phyloP scores from a whole-genome alignment of 2,329 filamentous ascomycete genomes.

The Exophiala bonariae region DNA sequence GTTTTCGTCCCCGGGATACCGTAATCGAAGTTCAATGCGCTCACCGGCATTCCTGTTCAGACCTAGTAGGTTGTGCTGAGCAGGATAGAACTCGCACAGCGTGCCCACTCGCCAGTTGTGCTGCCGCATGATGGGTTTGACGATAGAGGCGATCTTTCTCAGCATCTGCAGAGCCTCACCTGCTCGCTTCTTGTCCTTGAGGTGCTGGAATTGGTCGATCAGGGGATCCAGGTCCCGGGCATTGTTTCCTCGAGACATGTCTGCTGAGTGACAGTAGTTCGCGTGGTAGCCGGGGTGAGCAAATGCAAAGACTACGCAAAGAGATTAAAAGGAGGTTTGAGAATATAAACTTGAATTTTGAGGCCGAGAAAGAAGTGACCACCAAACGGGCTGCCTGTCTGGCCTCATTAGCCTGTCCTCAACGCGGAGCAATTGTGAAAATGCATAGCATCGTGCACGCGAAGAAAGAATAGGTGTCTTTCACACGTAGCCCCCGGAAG shows the following conservation, averaged over 20 bases:
- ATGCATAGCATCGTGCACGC: background rate
- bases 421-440: no score
- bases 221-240: constrained; percentile 46
- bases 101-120: constrained; percentile 76
- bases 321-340: no score
- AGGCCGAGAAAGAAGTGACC: background rate
- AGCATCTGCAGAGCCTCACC: constrained; percentile 61
- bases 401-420: no score
- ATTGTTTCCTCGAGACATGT: constrained; percentile 15
- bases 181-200: constrained; percentile 49
- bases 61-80: constrained; percentile 72
- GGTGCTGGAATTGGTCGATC: constrained; percentile 53
- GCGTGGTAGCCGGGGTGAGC: no score
- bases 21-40: constrained; percentile 79
- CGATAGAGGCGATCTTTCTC: constrained; percentile 78
- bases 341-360: background rate
- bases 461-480: background rate
- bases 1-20: constrained; percentile 70
- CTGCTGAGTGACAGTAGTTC: background rate
- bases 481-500: constrained; percentile 8
- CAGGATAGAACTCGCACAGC: constrained; percentile 82
- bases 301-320: no score
- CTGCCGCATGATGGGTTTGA: constrained; percentile 93
- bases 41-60: constrained; percentile 76
- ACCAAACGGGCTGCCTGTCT: no score